Evolutionary conservation across 2,329 filamentous ascomycete species (phyloP).

Genomic region (Septoria petroselini): DNA sequence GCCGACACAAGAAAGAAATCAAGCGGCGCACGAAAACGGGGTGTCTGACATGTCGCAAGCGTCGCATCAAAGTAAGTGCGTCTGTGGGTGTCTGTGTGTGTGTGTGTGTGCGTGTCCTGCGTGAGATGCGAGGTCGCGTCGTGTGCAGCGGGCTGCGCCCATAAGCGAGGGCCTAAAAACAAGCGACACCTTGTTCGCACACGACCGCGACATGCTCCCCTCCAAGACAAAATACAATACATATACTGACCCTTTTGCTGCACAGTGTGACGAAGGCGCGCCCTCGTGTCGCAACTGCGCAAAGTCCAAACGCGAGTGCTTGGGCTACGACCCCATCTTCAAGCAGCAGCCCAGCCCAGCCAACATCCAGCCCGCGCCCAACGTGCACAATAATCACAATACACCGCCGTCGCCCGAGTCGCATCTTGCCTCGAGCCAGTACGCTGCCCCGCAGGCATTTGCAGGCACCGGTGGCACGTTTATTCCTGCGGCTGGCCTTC

Average conservation of each 20-base stretch:
- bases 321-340: slow-evolving; percentile 85
- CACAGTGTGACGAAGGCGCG: slow-evolving; percentile 91
- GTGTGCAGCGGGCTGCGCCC: slow-evolving; percentile 19
- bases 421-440: slow-evolving; percentile 20
- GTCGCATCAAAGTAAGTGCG: slow-evolving; percentile 67
- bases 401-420: slow-evolving; percentile 25
- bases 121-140: slow-evolving; percentile 18
- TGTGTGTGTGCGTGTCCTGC: slow-evolving; percentile 8
- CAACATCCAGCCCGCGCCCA: slow-evolving; percentile 67
- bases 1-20: slow-evolving; percentile 69
- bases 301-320: slow-evolving; percentile 82
- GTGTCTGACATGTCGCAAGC: slow-evolving; percentile 57
- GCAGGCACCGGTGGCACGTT: slow-evolving; percentile 21
- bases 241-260: background rate
- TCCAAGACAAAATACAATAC: too few relatives aligned
- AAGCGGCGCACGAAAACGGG: slow-evolving; percentile 61
- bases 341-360: slow-evolving; percentile 68
- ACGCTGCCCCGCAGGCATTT: slow-evolving; percentile 18
- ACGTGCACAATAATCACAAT: slow-evolving; percentile 17
- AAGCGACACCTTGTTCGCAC: slow-evolving; percentile 21
- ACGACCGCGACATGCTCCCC: slow-evolving; percentile 6
- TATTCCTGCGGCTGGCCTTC: slow-evolving; percentile 15
- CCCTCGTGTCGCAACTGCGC: slow-evolving; percentile 87
- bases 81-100: slow-evolving; percentile 2
- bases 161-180: slow-evolving; percentile 18